Evolutionary conservation across 768 basidiomycete genomes (phyloP), one percentile per base, ranked within the genome.

Genomic region (Ramaria sp.): DNA sequence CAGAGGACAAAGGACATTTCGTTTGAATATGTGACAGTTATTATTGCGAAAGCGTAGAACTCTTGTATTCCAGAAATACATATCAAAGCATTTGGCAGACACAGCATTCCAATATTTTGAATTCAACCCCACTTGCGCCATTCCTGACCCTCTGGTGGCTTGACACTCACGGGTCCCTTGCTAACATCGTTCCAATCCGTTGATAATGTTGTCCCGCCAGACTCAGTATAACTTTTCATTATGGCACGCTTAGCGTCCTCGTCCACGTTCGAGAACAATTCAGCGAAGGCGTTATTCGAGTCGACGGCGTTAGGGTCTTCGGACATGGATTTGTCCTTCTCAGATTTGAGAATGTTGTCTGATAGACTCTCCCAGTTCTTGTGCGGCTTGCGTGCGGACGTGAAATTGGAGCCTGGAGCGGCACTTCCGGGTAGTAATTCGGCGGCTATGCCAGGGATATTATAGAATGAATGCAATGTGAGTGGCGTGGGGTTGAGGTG

Each of bases 211-310:
- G 96, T 99, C 7, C 96, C 96, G 7, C 92, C 92, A 62, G 89
- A 91, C 74, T 99, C 95, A 59, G 78, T 76, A 69, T 90, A 97
- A 66, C 91, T 94, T 79, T 99, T 99, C 84, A 97, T 83, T 93
- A 99, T 99, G 3, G 96, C 96, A 38, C 84, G 80, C 64, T 77
- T 82, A 13, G 94, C 91, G 64, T 99, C 90, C 0, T 92, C 89
- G 63, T 96, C 92, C 24, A 94, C 88, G 67, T 88, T 89, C 6
- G 79, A 76, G 65, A 87, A 99, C 60, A 99, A 81, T 73, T 90
- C 88, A 66, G 89, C 87, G 81, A 94, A 94, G 73, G 95, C 90
- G 30, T 75, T 65, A 70, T 97, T 95, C 68, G 96, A 93, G 20
- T 94, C 94, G 22, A 89, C 89, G 17, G 85, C 83, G 68, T 96